These are phyloP conservation scores for Botrytis tulipae DNA, from an alignment of 2,329 filamentous ascomycete species.

Conservation along the genomic window DNA sequence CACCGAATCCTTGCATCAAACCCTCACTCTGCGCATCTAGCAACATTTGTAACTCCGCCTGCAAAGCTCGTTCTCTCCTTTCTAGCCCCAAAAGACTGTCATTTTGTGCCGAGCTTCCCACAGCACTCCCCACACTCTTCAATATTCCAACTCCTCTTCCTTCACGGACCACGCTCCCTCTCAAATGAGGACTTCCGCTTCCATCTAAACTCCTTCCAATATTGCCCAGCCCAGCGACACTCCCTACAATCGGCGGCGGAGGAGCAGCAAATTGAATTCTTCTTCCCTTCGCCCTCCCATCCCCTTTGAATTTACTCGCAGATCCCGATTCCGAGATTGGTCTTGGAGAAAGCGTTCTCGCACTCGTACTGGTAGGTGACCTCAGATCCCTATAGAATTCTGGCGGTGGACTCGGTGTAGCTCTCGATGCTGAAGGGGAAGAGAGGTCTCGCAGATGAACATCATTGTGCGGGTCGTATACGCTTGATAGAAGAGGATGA, in stretches of 20 bases:
- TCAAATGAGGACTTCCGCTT: not conserved
- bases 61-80: conserved; percentile 51
- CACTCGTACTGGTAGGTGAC: conserved; percentile 5
- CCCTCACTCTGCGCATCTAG: conserved; percentile 59
- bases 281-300: conserved; percentile 12
- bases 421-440: conserved; percentile 7
- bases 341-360: not conserved
- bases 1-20: conserved; percentile 34
- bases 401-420: conserved; percentile 10
- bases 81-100: conserved; percentile 44
- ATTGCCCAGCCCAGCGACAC: conserved; percentile 20
- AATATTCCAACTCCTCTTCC: not conserved
- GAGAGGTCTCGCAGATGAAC: conserved; percentile 16
- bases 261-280: conserved; percentile 36
- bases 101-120: conserved; percentile 11
- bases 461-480: not conserved
- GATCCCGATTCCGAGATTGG: conserved; percentile 1
- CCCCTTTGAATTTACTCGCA: conserved; percentile 7
- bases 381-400: conserved; percentile 15
- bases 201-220: conserved; percentile 3
- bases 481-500: conserved; percentile 5
- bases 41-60: conserved; percentile 56
- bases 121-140: not conserved
- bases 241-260: conserved; percentile 35
- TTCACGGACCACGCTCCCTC: not conserved